A percentile compares a stretch with the other conserved stretches of the same genome.
These are phyloP conservation scores for Beauveria sp. DNA, from an alignment of 2,329 filamentous ascomycete species.

Conservation along the genomic window DNA sequence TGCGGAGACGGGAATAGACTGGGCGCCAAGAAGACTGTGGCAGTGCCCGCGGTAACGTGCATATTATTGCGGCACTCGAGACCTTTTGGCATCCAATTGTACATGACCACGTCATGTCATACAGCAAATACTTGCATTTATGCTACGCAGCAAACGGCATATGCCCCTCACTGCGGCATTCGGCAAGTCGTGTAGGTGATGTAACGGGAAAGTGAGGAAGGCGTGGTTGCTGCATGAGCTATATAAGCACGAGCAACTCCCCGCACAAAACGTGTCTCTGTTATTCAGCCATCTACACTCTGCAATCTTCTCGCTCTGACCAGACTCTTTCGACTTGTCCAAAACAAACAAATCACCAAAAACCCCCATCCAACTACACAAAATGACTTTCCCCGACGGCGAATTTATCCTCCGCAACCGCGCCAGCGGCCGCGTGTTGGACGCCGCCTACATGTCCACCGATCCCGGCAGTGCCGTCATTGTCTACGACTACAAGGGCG, in stretches of 20 bases:
- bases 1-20: not conserved
- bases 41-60: conserved; percentile 1
- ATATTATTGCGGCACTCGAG: conserved; percentile 4
- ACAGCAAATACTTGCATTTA: not conserved
- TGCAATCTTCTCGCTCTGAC: not conserved
- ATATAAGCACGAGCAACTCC: not conserved
- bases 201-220: not conserved
- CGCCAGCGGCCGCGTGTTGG: not conserved
- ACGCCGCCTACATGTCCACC: not conserved
- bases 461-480: not conserved
- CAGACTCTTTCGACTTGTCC: too few species aligned
- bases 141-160: not conserved
- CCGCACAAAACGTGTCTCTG: not conserved
- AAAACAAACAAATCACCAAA: not conserved
- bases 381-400: not conserved
- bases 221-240: not conserved
- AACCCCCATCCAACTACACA: not conserved
- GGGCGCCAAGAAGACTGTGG: conserved; percentile 1
- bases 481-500: not conserved
- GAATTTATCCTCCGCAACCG: conserved; percentile 1
- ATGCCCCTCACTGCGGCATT: not conserved
- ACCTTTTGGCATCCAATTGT: not conserved
- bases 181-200: not conserved
- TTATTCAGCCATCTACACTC: not conserved
- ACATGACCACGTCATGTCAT: not conserved